Conservation (phyloP, 2,329 filamentous ascomycete species). For the Alternaria sp. region DNA sequence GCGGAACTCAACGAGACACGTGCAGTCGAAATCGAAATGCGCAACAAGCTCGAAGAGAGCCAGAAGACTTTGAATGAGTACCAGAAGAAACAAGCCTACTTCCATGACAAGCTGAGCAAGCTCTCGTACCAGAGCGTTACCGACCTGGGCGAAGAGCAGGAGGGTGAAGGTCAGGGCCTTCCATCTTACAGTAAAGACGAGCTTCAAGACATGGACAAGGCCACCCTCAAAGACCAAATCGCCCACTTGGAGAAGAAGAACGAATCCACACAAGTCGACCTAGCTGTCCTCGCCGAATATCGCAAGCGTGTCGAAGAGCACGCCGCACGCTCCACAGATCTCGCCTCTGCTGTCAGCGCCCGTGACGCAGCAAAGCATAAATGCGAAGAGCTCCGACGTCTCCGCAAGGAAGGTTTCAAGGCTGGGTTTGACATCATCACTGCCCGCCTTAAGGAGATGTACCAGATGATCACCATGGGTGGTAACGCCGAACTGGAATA, state of each 20-base stretch:
- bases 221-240: constrained; percentile 70
- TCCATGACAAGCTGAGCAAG: constrained; percentile 89
- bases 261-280: constrained; percentile 85
- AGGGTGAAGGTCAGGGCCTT: constrained; percentile 58
- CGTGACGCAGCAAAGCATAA: constrained; percentile 91
- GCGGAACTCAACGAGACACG: constrained; percentile 87
- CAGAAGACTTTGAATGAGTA: constrained; percentile 89
- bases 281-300: constrained; percentile 87
- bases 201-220: constrained; percentile 70
- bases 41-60: constrained; percentile 96
- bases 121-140: constrained; percentile 79
- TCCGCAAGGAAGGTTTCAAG: constrained; percentile 97
- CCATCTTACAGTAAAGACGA: constrained; percentile 81
- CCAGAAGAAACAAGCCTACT: constrained; percentile 82
- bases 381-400: constrained; percentile 87
- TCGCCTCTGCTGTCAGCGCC: constrained; percentile 77
- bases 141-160: constrained; percentile 67
- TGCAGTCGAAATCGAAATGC: constrained; percentile 95
- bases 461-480: constrained; percentile 99
- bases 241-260: constrained; percentile 76
- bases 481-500: constrained; percentile 97
- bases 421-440: constrained; percentile 96
- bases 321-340: constrained; percentile 80
- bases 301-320: constrained; percentile 86
- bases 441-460: constrained; percentile 97